Base-by-base conservation (phyloP, 2,329 filamentous ascomycete genomes). In the Macrophomina tecta region DNA sequence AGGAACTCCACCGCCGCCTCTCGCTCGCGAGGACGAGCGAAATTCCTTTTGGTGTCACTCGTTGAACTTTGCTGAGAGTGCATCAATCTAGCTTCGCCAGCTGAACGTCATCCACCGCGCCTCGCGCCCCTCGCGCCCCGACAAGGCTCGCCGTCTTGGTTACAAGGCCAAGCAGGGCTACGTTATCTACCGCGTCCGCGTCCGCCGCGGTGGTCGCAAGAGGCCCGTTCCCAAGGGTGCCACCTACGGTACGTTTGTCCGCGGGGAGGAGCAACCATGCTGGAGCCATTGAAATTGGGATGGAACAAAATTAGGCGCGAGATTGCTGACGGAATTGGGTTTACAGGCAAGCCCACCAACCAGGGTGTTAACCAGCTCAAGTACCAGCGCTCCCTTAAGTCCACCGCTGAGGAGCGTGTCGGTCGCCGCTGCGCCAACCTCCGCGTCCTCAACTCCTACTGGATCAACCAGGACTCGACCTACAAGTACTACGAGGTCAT, bases 131-230 rank as follows among this genome's bases (percentile, higher is more conserved):
- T 97, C 94, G 79, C 95, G 95, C 84, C 95, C 95, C 81, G 96
- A 99, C 88, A 99, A 99, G 92, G 95, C 96, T 82, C 95, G 95
- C 86, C 95, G 96, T 85, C 92, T 99, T 78, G 95, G 95, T 80
- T 99, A 99, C 93, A 99, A 99, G 92, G 95, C 96, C 88, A 99
- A 99, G 93, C 95, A 99, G 88, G 95, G 95, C 85, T 99, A 98
- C 89, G 95, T 99, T 82, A 93, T 99, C 91, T 99, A 99, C 91
- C 95, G 95, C 83, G 89, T 96, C 81, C 95, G 95, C 82, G 95
- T 99, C 78, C 92, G 95, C 83, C 93, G 95, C 84, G 95, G 95
- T 91, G 95, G 95, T 80, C 93, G 95, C 89, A 99, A 99, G 94
- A 89, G 89, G 84, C 95, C 94, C 78, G 93, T 89, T 71, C 90